Conservation (phyloP, 2,329 filamentous ascomycete species). For the Xylaria sp. region DNA sequence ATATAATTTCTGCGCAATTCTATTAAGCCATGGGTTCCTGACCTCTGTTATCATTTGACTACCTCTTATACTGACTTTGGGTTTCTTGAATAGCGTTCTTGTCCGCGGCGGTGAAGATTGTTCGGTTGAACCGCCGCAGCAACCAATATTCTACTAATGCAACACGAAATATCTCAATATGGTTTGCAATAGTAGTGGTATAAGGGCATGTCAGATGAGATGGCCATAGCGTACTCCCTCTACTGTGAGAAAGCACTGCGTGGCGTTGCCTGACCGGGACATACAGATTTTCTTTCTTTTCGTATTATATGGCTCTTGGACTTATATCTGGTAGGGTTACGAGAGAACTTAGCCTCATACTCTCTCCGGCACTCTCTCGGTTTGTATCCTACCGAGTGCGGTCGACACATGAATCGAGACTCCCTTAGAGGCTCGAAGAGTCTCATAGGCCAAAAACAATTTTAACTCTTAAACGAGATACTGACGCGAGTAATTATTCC, state of each 20-base stretch:
- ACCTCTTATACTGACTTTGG: neutral
- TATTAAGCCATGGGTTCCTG: too few relatives aligned
- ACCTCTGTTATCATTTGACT: neutral
- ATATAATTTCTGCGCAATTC: too few relatives aligned
- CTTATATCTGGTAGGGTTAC: neutral
- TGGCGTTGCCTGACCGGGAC: neutral
- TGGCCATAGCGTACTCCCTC: neutral
- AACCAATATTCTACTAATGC: slow-evolving; percentile 31
- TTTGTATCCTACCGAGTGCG: neutral
- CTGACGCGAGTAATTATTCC: too few relatives aligned
- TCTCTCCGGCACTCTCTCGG: neutral
- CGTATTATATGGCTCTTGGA: neutral
- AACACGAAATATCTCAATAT: neutral
- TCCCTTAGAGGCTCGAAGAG: too few relatives aligned
- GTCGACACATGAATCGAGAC: too few relatives aligned
- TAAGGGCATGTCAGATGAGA: too few relatives aligned
- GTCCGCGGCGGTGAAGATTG: slow-evolving; percentile 37
- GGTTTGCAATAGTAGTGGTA: neutral
- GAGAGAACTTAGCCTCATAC: neutral
- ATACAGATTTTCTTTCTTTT: neutral
- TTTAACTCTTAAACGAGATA: too few relatives aligned
- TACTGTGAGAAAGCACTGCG: neutral
- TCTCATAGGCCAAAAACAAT: too few relatives aligned
- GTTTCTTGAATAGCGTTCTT: slow-evolving; percentile 11
- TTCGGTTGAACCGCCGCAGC: slow-evolving; percentile 23